phyloP scores from a whole-genome alignment of 1,284 basidiomycete species.

The Boletus semigastroideus region DNA sequence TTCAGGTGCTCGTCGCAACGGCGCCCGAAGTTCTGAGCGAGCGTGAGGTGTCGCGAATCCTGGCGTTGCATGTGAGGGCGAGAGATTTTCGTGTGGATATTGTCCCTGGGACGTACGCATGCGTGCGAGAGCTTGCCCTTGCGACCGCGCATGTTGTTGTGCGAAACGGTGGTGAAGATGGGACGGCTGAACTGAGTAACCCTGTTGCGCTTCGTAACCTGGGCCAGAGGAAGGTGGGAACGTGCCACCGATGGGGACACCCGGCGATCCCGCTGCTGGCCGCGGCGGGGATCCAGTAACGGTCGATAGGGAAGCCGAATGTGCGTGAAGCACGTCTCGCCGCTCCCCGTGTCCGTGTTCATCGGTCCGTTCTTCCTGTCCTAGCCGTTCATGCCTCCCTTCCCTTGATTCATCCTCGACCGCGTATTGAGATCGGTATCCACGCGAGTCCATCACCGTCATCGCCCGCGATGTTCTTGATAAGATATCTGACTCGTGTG shows the following conservation, averaged over 20 bases:
- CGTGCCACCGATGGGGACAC: neutral
- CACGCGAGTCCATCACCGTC: neutral
- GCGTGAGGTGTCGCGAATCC: neutral
- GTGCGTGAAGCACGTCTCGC: constrained; percentile 6
- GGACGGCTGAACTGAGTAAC: constrained; percentile 7
- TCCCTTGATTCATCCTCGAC: constrained; percentile 2
- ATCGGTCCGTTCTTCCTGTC: neutral
- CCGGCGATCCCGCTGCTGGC: constrained; percentile 1
- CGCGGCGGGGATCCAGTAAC: constrained; percentile 24
- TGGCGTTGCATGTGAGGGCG: constrained; percentile 7
- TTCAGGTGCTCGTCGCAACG: neutral
- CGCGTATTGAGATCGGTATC: neutral
- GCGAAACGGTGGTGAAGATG: constrained; percentile 4
- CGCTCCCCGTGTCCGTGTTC: neutral
- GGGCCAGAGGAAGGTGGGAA: constrained; percentile 1
- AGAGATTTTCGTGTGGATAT: constrained; percentile 5
- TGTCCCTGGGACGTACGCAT: constrained; percentile 10
- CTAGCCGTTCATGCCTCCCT: neutral
- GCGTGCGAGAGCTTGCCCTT: constrained; percentile 1
- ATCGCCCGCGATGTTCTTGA: neutral
- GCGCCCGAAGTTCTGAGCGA: constrained; percentile 7
- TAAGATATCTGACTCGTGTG: constrained; percentile 6
- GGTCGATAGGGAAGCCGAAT: constrained; percentile 30
- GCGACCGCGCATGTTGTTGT: constrained; percentile 9
- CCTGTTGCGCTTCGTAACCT: constrained; percentile 2